Evolutionary conservation across 2,329 filamentous ascomycete species (phyloP).

Genomic region (Chaetomiaceae sp.): DNA sequence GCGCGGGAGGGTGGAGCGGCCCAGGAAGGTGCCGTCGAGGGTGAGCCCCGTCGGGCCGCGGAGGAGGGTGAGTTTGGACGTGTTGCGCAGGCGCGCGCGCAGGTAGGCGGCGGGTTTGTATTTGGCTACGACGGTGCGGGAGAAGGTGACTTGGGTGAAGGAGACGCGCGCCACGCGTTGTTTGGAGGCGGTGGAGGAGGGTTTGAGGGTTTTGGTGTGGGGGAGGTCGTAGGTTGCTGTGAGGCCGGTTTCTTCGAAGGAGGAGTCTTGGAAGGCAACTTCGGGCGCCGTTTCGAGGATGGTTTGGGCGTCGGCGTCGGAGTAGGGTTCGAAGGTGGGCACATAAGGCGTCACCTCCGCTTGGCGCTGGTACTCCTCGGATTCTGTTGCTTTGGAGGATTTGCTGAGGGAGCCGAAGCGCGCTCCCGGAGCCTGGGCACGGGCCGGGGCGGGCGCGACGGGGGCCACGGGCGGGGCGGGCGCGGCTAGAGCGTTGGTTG

Average conservation of each 20-base stretch:
- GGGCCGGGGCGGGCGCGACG: neutral
- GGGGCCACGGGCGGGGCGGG: too few species aligned
- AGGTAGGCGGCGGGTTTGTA: slow-evolving; percentile 56
- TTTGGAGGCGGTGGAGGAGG: slow-evolving; percentile 47
- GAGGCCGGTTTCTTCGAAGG: slow-evolving; percentile 54
- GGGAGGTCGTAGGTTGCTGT: slow-evolving; percentile 59
- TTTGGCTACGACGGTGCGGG: slow-evolving; percentile 56
- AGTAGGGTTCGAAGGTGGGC: neutral
- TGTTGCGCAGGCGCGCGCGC: slow-evolving; percentile 52
- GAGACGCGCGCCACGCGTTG: slow-evolving; percentile 55
- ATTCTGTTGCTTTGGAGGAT: neutral
- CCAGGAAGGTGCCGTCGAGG: slow-evolving; percentile 60
- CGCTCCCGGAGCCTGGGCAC: too few species aligned
- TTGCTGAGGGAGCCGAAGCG: neutral
- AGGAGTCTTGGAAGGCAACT: slow-evolving; percentile 47
- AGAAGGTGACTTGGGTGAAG: slow-evolving; percentile 48
- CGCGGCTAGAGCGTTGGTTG: too few species aligned
- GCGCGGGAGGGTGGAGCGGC: slow-evolving; percentile 49
- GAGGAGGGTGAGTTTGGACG: slow-evolving; percentile 51
- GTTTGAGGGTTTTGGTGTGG: slow-evolving; percentile 50
- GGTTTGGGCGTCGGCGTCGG: slow-evolving; percentile 18
- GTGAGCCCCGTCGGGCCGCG: slow-evolving; percentile 52
- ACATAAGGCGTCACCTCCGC: neutral
- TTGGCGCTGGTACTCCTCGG: neutral
- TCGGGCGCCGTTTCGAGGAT: slow-evolving; percentile 27